Conservation (phyloP, 1,284 basidiomycete species). For the Puccinia triticina region DNA sequence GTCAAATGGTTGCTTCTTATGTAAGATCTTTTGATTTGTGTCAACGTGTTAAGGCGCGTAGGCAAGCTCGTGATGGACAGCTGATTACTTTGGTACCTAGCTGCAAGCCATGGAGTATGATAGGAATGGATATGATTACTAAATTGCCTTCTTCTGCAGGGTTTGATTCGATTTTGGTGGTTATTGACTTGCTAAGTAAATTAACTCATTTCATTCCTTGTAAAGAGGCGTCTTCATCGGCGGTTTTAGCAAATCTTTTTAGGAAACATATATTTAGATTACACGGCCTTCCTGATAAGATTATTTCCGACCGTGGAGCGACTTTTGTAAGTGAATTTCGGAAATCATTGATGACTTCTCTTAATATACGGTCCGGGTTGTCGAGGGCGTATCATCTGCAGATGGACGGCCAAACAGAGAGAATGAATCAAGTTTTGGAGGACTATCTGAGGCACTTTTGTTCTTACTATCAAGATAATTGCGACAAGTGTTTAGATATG, state of each 20-base stretch:
- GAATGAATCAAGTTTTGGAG: too few relatives aligned
- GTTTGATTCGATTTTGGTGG: too few relatives aligned
- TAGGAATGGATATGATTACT: too few relatives aligned
- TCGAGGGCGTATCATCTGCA: slow-evolving; percentile 20
- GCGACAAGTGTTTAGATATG: too few relatives aligned
- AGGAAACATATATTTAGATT: neutral
- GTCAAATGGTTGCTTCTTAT: neutral
- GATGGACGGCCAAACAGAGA: too few relatives aligned
- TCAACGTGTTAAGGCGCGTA: neutral
- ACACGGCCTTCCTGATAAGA: slow-evolving; percentile 6
- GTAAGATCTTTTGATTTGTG: slow-evolving; percentile 11
- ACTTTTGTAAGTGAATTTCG: slow-evolving; percentile 20
- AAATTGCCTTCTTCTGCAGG: too few relatives aligned
- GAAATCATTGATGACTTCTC: neutral
- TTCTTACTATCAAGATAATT: too few relatives aligned
- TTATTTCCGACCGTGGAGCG: slow-evolving; percentile 1
- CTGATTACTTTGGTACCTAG: neutral
- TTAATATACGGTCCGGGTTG: neutral
- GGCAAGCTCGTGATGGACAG: neutral
- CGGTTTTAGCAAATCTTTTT: neutral
- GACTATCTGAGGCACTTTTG: too few relatives aligned
- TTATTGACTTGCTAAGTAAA: slow-evolving; percentile 64
- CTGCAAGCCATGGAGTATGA: slow-evolving; percentile 60
- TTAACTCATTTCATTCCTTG: too few relatives aligned
- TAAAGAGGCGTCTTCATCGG: neutral